Conservation (phyloP, 306 rosid species). For the Mimosa bimucronata region DNA sequence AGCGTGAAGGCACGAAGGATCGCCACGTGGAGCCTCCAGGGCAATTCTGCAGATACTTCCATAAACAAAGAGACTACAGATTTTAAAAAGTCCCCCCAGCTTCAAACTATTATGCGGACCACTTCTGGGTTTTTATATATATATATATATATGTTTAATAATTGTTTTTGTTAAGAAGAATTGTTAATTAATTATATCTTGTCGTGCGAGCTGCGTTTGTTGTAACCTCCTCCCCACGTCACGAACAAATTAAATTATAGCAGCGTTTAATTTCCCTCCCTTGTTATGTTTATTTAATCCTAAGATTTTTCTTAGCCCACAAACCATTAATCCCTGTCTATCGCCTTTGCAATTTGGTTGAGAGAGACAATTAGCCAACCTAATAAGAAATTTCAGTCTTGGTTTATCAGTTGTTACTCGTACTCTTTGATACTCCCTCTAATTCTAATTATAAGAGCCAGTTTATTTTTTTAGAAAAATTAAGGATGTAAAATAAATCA, state of each 20-base stretch:
- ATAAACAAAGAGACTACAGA: not conserved
- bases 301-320: constrained; percentile 6
- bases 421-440: too few species aligned
- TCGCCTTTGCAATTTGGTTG: constrained; percentile 16
- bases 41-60: constrained; percentile 36
- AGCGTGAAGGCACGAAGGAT: constrained; percentile 39
- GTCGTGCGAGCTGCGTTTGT: constrained; percentile 36
- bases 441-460: too few species aligned
- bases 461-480: too few species aligned
- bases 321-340: constrained; percentile 19
- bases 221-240: constrained; percentile 33
- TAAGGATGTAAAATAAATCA: too few species aligned
- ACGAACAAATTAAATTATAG: constrained; percentile 1
- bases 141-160: not conserved
- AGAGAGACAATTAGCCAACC: constrained; percentile 22
- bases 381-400: constrained; percentile 19
- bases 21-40: constrained; percentile 71
- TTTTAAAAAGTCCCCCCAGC: not conserved
- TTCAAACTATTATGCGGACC: constrained; percentile 17
- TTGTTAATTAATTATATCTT: not conserved
- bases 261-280: not conserved
- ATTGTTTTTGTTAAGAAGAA: not conserved
- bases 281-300: constrained; percentile 12
- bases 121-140: constrained; percentile 11
- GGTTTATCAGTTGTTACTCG: not conserved